A percentile compares a stretch with the other conserved stretches of the same genome.
These are phyloP conservation scores for Hyaloscypha variabilis DNA, from an alignment of 495 filamentous ascomycete species.

Conservation along the genomic window DNA sequence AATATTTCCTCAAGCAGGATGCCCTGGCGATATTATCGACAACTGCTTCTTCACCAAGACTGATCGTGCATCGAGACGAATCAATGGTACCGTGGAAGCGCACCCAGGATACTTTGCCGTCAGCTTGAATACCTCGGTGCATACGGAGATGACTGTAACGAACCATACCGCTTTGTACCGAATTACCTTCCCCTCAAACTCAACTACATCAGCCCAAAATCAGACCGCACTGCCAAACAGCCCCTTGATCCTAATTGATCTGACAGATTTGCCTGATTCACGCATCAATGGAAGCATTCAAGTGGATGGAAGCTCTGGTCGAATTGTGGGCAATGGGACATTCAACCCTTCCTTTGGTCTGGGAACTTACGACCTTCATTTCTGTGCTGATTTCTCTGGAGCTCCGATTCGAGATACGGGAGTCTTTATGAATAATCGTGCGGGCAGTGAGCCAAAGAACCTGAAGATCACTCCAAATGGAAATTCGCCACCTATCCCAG, in stretches of 20 bases:
- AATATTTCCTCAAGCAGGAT: slow-evolving; percentile 68
- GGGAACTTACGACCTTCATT: slow-evolving; percentile 61
- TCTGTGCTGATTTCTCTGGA: slow-evolving; percentile 74
- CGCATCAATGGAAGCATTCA: slow-evolving; percentile 62
- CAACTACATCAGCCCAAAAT: slow-evolving; percentile 19
- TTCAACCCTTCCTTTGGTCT: slow-evolving; percentile 72
- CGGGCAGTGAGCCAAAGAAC: slow-evolving; percentile 52
- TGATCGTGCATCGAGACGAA: slow-evolving; percentile 24
- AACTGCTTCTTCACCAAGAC: slow-evolving; percentile 62
- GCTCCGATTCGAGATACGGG: slow-evolving; percentile 64
- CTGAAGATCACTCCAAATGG: slow-evolving; percentile 59
- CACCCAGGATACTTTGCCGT: slow-evolving; percentile 70
- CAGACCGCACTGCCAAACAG: slow-evolving; percentile 42
- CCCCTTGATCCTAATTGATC: slow-evolving; percentile 66
- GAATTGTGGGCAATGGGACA: slow-evolving; percentile 65
- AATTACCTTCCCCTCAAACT: slow-evolving; percentile 60
- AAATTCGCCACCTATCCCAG: slow-evolving; percentile 65
- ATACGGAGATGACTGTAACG: slow-evolving; percentile 69
- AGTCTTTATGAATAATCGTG: slow-evolving; percentile 62
- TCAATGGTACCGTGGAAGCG: slow-evolving; percentile 55
- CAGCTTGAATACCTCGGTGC: slow-evolving; percentile 59
- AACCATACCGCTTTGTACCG: slow-evolving; percentile 69
- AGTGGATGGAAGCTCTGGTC: slow-evolving; percentile 54
- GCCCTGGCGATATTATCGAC: slow-evolving; percentile 65
- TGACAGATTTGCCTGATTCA: slow-evolving; percentile 67